Evolutionary conservation across 768 basidiomycete genomes (phyloP), one percentile per base, ranked within the genome.

Genomic region (Hericium alpestre): DNA sequence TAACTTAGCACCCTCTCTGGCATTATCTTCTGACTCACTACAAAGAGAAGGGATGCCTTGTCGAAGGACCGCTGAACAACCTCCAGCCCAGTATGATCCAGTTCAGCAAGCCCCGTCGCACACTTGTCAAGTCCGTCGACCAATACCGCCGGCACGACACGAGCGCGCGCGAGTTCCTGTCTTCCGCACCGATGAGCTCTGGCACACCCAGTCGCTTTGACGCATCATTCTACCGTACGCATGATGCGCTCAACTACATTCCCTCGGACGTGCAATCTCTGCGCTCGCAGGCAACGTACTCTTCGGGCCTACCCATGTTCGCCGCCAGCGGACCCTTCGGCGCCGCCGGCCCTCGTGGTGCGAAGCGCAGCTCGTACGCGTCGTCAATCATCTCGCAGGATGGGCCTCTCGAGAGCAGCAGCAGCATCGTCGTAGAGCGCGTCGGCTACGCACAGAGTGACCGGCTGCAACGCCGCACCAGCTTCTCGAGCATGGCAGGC

Each of bases 11-110:
- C 66, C 93, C 95, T 5, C 78, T 99, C 13, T 99, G 96, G 96
- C 93, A 98, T 66, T 93, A 93, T 71, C 84, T 99, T 51, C 79
- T 99, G 57, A 97, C 93, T 1, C 96, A 99, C 68, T 99, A 95
- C 82, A 98, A 98, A 74, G 96, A 98, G 74, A 91, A 88, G 70
- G 82, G 76, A 54, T 86, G 83, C 64, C 84, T 99, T 54, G 96
- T 99, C 27, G 96, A 99, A 68, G 96, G 96, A 1, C 92, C 96
- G 2, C 76, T 99, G 49, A 97, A 83, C 71, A 98, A 99, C 72
- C 75, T 99, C 38, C 96, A 98, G 69, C 78, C 92, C 6, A 95
- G 93, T 72, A 95, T 99, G 94, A 99, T 99, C 59, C 96, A 98
- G 69, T 97, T 99, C 77, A 93, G 91, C 79, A 94, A 96, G 73